Conservation (phyloP, 108 stramenopile genomes). For the Nitzschia sp. region DNA sequence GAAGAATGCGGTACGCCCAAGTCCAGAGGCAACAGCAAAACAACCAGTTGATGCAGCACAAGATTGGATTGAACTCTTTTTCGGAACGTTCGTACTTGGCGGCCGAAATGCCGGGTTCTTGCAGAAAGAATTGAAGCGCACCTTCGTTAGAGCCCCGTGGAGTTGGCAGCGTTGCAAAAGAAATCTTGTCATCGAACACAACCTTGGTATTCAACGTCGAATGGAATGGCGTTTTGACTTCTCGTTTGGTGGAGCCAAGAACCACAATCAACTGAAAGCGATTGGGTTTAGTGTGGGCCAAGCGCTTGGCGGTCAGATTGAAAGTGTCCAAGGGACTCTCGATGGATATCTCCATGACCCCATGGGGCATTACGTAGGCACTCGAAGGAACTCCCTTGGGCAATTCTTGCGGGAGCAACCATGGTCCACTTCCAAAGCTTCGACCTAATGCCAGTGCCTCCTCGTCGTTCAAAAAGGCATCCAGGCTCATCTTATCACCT, state of each 20-base stretch:
- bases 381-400: slow-evolving; percentile 24
- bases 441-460: slow-evolving; percentile 52
- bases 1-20: not conserved
- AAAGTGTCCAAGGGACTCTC: not conserved
- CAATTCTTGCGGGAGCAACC: slow-evolving; percentile 49
- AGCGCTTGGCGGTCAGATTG: slow-evolving; percentile 12
- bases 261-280: slow-evolving; percentile 12
- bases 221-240: not conserved
- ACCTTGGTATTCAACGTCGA: slow-evolving; percentile 6
- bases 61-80: slow-evolving; percentile 12
- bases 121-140: slow-evolving; percentile 25
- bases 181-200: slow-evolving; percentile 9
- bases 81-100: slow-evolving; percentile 19
- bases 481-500: slow-evolving; percentile 68
- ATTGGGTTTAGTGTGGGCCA: slow-evolving; percentile 8
- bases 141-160: not conserved
- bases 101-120: slow-evolving; percentile 24
- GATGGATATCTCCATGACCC: slow-evolving; percentile 22
- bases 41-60: not conserved
- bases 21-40: slow-evolving; percentile 15
- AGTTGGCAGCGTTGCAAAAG: slow-evolving; percentile 18
- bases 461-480: slow-evolving; percentile 53
- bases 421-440: slow-evolving; percentile 56
- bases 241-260: not conserved
- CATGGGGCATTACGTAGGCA: slow-evolving; percentile 20